phyloP scores from a whole-genome alignment of 495 filamentous ascomycete species.

The Trichocladium antarcticum region DNA sequence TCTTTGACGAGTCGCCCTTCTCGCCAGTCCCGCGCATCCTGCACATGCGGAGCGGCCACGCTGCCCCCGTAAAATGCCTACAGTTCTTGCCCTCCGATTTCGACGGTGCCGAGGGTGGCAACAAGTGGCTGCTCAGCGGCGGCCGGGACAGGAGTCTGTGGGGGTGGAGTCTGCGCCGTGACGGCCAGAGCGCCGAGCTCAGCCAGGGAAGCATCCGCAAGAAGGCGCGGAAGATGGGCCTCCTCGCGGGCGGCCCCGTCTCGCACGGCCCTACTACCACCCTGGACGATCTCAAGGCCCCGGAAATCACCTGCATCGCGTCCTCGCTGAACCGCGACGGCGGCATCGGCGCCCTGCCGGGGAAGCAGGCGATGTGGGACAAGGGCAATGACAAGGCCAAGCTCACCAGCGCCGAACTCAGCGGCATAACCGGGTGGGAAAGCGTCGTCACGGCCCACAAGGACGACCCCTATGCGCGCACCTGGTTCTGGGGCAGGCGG shows the following conservation, averaged over 20 bases:
- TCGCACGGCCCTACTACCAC: conserved; percentile 44
- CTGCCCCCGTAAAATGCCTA: conserved; percentile 67
- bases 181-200: conserved; percentile 86
- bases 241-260: conserved; percentile 41
- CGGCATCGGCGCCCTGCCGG: conserved; percentile 67
- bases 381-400: conserved; percentile 51
- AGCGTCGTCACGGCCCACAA: conserved; percentile 91
- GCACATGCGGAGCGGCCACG: conserved; percentile 77
- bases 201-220: conserved; percentile 77
- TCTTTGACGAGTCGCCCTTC: conserved; percentile 80
- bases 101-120: conserved; percentile 73
- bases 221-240: conserved; percentile 72
- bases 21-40: conserved; percentile 73
- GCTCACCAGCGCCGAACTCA: conserved; percentile 46
- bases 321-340: conserved; percentile 87
- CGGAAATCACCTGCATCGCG: conserved; percentile 80
- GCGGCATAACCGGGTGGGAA: conserved; percentile 81
- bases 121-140: conserved; percentile 91
- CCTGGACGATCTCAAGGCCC: conserved; percentile 70
- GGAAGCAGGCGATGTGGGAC: conserved; percentile 63
- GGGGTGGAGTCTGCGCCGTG: conserved; percentile 88
- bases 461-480: conserved; percentile 71
- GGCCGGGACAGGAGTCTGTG: conserved; percentile 81
- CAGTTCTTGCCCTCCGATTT: conserved; percentile 75
- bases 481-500: conserved; percentile 97